A percentile compares a stretch with the other conserved stretches of the same genome.
Evolutionary conservation across 2,329 filamentous ascomycete genomes (phyloP).

Genomic region (Colletotrichum neosansevieriae): DNA sequence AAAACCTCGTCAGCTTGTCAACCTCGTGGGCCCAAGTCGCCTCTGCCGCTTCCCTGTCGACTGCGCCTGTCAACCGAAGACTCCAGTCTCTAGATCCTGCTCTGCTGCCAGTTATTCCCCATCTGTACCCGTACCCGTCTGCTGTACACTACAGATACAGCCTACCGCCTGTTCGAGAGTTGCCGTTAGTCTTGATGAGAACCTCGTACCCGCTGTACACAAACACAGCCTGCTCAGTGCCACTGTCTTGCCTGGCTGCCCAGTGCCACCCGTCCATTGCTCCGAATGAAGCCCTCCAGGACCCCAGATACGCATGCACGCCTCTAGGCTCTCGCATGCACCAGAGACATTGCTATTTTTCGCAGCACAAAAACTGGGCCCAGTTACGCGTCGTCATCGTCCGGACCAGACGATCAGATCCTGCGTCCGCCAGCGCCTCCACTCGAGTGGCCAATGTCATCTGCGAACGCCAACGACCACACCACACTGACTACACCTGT

Average conservation of each 20-base stretch:
- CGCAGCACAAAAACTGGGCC: slow-evolving; percentile 34
- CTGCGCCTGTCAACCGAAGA: background rate
- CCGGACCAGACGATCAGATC: slow-evolving; percentile 7
- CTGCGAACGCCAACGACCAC: slow-evolving; percentile 14
- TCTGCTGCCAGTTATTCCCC: slow-evolving; percentile 2
- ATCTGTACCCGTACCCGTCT: background rate
- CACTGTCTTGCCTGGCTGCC: slow-evolving; percentile 18
- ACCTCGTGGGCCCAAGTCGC: slow-evolving; percentile 27
- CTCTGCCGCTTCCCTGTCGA: slow-evolving; percentile 8
- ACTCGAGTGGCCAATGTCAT: slow-evolving; percentile 19
- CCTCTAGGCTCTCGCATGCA: slow-evolving; percentile 1
- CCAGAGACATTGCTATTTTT: slow-evolving; percentile 34
- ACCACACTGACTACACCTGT: slow-evolving; percentile 8
- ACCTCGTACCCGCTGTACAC: slow-evolving; percentile 23
- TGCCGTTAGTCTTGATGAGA: slow-evolving; percentile 11
- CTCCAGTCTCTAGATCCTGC: slow-evolving; percentile 10
- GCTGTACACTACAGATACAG: background rate
- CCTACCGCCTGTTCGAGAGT: background rate
- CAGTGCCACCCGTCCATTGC: slow-evolving; percentile 16
- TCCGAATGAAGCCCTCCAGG: slow-evolving; percentile 33
- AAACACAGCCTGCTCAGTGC: slow-evolving; percentile 32
- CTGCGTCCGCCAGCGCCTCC: slow-evolving; percentile 9
- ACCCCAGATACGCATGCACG: slow-evolving; percentile 18
- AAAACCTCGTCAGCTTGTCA: slow-evolving; percentile 6
- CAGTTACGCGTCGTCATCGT: slow-evolving; percentile 37